Conservation (phyloP, 768 basidiomycete genomes). For the Gloeostereum incarnatum region DNA sequence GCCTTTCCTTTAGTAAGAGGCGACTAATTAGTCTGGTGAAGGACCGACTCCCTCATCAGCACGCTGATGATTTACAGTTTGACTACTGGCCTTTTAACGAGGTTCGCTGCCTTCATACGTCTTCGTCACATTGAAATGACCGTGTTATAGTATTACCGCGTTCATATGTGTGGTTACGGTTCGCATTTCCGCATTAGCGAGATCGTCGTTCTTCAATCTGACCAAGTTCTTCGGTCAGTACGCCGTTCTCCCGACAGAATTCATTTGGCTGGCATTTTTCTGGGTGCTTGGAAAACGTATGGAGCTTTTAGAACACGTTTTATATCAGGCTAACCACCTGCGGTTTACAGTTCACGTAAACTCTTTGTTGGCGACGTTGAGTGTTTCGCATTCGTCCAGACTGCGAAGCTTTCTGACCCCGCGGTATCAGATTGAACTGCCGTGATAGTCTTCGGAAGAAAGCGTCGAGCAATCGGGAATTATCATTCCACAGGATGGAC, state of each 20-base stretch:
- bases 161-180: constrained; percentile 32
- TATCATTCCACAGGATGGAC: constrained; percentile 19
- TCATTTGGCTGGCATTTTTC: constrained; percentile 39
- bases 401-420: constrained; percentile 1
- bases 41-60: constrained; percentile 27
- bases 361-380: constrained; percentile 41
- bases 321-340: not conserved
- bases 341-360: constrained; percentile 37
- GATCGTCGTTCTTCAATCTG: not conserved
- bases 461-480: too few species aligned
- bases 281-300: constrained; percentile 43
- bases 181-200: constrained; percentile 6
- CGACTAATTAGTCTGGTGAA: not conserved
- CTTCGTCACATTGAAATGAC: not conserved
- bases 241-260: constrained; percentile 35
- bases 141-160: constrained; percentile 24
- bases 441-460: constrained; percentile 35
- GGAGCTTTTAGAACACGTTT: constrained; percentile 7
- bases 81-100: constrained; percentile 34
- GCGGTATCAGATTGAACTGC: constrained; percentile 29
- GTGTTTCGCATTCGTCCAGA: constrained; percentile 9
- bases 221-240: constrained; percentile 19
- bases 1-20: constrained; percentile 7
- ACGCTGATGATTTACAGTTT: constrained; percentile 34
- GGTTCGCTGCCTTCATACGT: constrained; percentile 14